A percentile compares a stretch with the other conserved stretches of the same genome.
These are phyloP conservation scores for Heliamphora pulchella DNA, from an alignment of 179 eudicot genomes.

Conservation along the genomic window DNA sequence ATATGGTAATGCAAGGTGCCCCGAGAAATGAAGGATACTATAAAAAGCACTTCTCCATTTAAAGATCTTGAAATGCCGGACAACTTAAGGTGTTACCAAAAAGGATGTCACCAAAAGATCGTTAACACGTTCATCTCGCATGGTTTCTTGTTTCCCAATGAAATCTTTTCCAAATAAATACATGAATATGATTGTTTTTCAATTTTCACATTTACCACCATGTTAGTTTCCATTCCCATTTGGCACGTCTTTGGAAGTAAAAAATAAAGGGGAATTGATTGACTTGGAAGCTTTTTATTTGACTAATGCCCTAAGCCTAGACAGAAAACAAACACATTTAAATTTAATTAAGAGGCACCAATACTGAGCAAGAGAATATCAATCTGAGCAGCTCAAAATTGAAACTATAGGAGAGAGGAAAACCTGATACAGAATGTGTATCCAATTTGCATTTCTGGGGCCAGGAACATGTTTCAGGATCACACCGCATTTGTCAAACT, in stretches of 20 bases:
- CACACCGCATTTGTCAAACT: constrained; percentile 92
- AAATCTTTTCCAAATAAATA: not conserved
- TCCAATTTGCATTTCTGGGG: constrained; percentile 94
- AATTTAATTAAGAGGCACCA: not conserved
- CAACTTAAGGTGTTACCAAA: not conserved
- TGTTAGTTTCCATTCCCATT: not conserved
- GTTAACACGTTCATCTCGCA: not conserved
- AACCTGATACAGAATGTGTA: constrained; percentile 94
- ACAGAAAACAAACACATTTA: constrained; percentile 1
- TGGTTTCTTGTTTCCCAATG: not conserved
- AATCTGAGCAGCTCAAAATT: not conserved
- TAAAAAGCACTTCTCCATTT: not conserved
- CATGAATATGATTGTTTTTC: not conserved
- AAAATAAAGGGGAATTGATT: not conserved
- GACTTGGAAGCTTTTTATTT: not conserved
- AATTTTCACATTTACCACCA: too few species aligned
- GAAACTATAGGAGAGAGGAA: not conserved
- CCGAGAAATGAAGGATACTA: not conserved
- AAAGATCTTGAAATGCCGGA: not conserved
- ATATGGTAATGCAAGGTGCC: too few species aligned
- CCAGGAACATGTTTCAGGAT: constrained; percentile 84
- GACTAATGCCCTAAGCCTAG: not conserved
- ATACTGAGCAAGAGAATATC: too few species aligned
- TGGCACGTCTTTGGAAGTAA: not conserved
- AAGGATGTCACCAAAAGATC: not conserved